These are phyloP conservation scores for Penicillium hesseltinei DNA, from an alignment of 2,329 filamentous ascomycete genomes.

Conservation along the genomic window DNA sequence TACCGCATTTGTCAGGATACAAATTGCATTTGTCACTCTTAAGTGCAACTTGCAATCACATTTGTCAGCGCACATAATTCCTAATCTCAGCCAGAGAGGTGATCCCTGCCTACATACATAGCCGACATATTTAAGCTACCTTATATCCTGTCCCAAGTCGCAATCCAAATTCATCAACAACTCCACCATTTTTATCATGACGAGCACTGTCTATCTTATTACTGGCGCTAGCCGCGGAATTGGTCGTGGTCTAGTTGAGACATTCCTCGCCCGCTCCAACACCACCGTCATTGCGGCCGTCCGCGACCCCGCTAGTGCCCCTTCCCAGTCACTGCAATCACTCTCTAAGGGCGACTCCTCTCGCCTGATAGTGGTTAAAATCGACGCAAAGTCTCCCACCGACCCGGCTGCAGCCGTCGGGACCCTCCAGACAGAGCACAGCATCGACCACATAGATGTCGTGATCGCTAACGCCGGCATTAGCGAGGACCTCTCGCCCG, in stretches of 20 bases:
- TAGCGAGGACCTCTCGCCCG: conserved; percentile 13
- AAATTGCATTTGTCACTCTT: neutral
- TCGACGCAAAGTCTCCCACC: conserved; percentile 40
- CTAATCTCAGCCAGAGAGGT: neutral
- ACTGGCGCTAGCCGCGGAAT: conserved; percentile 6
- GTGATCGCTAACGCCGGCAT: conserved; percentile 56
- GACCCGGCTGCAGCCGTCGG: conserved; percentile 37
- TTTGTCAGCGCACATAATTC: neutral
- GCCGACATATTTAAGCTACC: neutral
- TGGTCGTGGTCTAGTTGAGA: conserved; percentile 1
- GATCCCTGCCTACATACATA: too few relatives aligned
- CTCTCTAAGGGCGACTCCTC: conserved; percentile 40
- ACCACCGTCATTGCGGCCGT: conserved; percentile 3
- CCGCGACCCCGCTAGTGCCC: neutral
- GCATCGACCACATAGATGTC: conserved; percentile 48
- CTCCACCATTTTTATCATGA: neutral
- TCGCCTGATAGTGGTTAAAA: conserved; percentile 43
- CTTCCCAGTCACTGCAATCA: neutral
- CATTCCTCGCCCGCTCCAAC: conserved; percentile 2
- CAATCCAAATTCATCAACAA: neutral
- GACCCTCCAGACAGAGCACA: conserved; percentile 25
- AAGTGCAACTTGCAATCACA: too few relatives aligned
- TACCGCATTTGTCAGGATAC: too few relatives aligned
- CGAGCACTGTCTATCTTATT: neutral
- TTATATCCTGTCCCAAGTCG: neutral